Conservation (phyloP, 352 stramenopile genomes). For the Globisporangium carolinianum region DNA sequence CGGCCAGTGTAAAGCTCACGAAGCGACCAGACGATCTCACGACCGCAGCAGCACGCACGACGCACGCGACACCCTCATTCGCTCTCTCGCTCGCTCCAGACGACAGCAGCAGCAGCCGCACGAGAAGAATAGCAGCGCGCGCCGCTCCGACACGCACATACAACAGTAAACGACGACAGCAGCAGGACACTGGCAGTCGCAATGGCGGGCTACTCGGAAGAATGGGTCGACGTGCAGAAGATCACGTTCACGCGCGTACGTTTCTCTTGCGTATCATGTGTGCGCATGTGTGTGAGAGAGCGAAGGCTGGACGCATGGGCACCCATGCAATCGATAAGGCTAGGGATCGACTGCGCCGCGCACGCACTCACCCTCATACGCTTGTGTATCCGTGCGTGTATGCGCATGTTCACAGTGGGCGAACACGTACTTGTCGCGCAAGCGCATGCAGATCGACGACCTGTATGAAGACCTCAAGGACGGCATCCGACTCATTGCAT, state of each 20-base stretch:
- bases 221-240: slow-evolving; percentile 90
- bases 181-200: slow-evolving; percentile 4
- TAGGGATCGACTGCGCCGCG: background rate
- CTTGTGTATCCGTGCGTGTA: too few species aligned
- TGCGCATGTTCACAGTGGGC: slow-evolving; percentile 47
- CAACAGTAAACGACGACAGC: background rate
- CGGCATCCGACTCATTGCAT: slow-evolving; percentile 78
- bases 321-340: too few species aligned
- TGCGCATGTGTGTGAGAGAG: background rate
- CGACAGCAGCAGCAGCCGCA: too few species aligned
- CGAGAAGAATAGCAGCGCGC: background rate
- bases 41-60: background rate
- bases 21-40: background rate
- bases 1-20: slow-evolving; percentile 1
- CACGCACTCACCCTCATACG: background rate
- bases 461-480: slow-evolving; percentile 87
- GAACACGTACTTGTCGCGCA: slow-evolving; percentile 86
- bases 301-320: too few species aligned
- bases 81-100: slow-evolving; percentile 2
- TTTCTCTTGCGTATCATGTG: background rate
- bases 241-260: slow-evolving; percentile 87
- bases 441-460: slow-evolving; percentile 86
- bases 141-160: background rate
- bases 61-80: background rate
- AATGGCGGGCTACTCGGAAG: slow-evolving; percentile 64